Evolutionary conservation across 202 grass and related monocot genomes (phyloP), one percentile per base, ranked within the genome.

Genomic region (Zoysia matrella): DNA sequence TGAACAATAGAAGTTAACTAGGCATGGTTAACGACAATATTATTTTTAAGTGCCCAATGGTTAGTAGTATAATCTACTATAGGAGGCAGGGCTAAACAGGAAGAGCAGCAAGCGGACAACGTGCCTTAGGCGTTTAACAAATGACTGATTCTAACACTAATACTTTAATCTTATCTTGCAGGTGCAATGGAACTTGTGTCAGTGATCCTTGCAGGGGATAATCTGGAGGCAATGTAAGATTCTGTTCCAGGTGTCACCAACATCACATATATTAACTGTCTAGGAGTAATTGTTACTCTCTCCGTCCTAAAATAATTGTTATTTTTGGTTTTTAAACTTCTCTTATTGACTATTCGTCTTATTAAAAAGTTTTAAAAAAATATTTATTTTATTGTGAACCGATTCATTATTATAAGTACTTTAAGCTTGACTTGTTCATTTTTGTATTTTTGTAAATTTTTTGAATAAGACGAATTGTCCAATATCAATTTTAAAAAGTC

Each of bases 211-310:
- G 36, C 30, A 11, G 64, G 66, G 55, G 62, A 7, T 63, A 89
- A 86, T 82, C 79, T 83, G 75, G 68, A 44, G 61, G 74, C 47
- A 52, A 83, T 74, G 88, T 90, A 83, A 86, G 88, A 89, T 89
- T 86, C 62, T 69, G 74, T 79, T 82, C 62, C 83, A 79, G 74
- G 74, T 74, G 30, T 79, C 61, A 79, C 56, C 51, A 30, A 49
- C 14, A 58, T 41, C 53, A 78, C 52, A 13, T 65, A 11, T 70
- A 54, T 69, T 53, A 66, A 82, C 55, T 86, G 47, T 67, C 72
- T 63, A 40, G 43, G 22, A 22, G 22, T 22, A 22, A 22, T 22
- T 22, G 22, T 22, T 22, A 22, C 22, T 22, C 22, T 22, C 22
- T 22, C 22, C 22, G 22, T 22, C 22, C 22, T 22, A 22, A 22